Evolutionary conservation across 192 early-diverging fungal genomes (phyloP).

Genomic region (Gaertneriomyces semiglobifer): DNA sequence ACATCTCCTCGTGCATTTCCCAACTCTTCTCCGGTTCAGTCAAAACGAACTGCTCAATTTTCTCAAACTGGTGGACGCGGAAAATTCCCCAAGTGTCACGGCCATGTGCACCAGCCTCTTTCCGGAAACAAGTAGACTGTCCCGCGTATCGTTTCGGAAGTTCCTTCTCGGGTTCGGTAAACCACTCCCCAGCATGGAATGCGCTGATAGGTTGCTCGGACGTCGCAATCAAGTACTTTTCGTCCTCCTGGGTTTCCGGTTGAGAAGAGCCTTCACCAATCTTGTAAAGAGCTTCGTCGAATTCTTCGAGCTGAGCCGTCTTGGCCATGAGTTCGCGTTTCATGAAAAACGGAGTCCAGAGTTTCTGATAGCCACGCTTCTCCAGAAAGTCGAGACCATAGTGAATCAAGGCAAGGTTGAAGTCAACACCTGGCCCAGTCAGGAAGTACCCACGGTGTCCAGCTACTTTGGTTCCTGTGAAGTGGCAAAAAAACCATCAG

Average conservation of each 20-base stretch:
- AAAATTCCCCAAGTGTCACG: constrained; percentile 98
- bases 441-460: constrained; percentile 99
- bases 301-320: constrained; percentile 96
- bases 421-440: constrained; percentile 88
- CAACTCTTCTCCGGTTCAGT: constrained; percentile 96
- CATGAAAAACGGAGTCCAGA: constrained; percentile 99
- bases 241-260: constrained; percentile 47
- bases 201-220: constrained; percentile 98
- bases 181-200: constrained; percentile 94
- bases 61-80: constrained; percentile 99
- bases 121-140: constrained; percentile 98
- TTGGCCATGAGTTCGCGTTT: constrained; percentile 94
- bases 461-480: constrained; percentile 75
- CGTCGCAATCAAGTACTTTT: constrained; percentile 97
- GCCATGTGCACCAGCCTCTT: constrained; percentile 97
- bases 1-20: constrained; percentile 99
- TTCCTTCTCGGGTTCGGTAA: constrained; percentile 85
- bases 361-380: constrained; percentile 78
- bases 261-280: constrained; percentile 63
- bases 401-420: constrained; percentile 94
- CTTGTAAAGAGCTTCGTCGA: constrained; percentile 98
- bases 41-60: constrained; percentile 97
- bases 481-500: not conserved
- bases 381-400: constrained; percentile 93
- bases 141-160: constrained; percentile 84